phyloP scores from a whole-genome alignment of 345 rosid species.

The Linum tenue region DNA sequence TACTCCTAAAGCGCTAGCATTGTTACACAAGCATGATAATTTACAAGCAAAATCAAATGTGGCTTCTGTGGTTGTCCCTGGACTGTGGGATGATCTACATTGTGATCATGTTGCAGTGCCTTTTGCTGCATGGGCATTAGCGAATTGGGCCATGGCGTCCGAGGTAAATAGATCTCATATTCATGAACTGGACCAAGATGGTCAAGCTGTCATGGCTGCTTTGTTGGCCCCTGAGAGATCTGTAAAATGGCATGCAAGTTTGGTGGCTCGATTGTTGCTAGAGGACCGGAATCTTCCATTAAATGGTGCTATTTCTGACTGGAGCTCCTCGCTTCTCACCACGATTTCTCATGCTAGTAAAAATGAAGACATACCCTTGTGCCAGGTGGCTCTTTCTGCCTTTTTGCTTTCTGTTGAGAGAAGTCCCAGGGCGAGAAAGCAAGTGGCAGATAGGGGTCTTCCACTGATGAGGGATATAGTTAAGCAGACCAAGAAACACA shows the following conservation, averaged over 20 bases:
- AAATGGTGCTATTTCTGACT: slow-evolving; percentile 75
- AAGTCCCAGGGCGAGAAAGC: slow-evolving; percentile 51
- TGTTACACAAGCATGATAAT: slow-evolving; percentile 49
- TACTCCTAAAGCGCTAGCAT: slow-evolving; percentile 35
- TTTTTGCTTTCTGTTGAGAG: slow-evolving; percentile 78
- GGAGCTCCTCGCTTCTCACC: slow-evolving; percentile 87
- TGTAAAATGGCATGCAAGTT: slow-evolving; percentile 97
- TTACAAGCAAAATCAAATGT: slow-evolving; percentile 41
- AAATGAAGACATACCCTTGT: slow-evolving; percentile 76
- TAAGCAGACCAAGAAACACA: slow-evolving; percentile 56
- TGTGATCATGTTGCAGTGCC: slow-evolving; percentile 99
- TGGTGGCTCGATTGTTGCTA: slow-evolving; percentile 76
- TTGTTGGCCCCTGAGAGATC: slow-evolving; percentile 94
- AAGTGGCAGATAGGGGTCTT: slow-evolving; percentile 81
- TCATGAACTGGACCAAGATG: slow-evolving; percentile 86
- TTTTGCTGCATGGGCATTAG: slow-evolving; percentile 97
- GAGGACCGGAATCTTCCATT: slow-evolving; percentile 77
- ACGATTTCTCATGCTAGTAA: slow-evolving; percentile 69
- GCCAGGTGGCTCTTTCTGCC: slow-evolving; percentile 75
- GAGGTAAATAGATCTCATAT: slow-evolving; percentile 64
- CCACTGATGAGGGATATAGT: slow-evolving; percentile 69
- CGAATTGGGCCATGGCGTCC: slow-evolving; percentile 98
- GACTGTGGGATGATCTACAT: slow-evolving; percentile 98
- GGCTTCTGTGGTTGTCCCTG: slow-evolving; percentile 85
- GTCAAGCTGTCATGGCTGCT: slow-evolving; percentile 81